These are phyloP conservation scores for Vigna unguiculata DNA, from an alignment of 306 rosid genomes.

Conservation along the genomic window DNA sequence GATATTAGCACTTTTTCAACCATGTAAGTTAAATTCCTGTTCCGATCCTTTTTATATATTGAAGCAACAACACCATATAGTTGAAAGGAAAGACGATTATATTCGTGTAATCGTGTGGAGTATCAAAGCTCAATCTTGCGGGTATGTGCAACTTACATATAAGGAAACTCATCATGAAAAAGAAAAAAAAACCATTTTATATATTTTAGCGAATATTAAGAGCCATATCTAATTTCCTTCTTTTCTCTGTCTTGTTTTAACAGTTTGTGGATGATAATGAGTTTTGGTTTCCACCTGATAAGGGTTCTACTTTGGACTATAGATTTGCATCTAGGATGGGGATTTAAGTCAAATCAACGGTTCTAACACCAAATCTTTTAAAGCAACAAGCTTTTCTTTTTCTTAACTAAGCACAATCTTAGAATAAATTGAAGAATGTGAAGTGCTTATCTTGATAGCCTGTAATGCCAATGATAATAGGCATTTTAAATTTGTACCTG, in stretches of 20 bases:
- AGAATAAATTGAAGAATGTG: background rate
- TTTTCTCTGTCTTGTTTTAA: background rate
- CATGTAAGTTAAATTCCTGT: conserved; percentile 34
- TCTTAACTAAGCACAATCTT: background rate
- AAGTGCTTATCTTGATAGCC: background rate
- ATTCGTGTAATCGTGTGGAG: conserved; percentile 77
- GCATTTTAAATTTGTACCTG: conserved; percentile 8
- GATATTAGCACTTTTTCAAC: conserved; percentile 25
- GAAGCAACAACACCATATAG: conserved; percentile 68
- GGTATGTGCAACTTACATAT: conserved; percentile 54
- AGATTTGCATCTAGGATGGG: conserved; percentile 69
- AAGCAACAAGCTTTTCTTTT: background rate
- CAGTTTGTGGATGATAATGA: conserved; percentile 97
- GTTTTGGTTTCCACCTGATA: conserved; percentile 87
- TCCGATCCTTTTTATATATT: conserved; percentile 59
- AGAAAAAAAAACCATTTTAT: background rate
- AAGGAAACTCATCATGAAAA: conserved; percentile 5
- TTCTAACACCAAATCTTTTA: background rate
- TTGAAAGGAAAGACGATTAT: conserved; percentile 82
- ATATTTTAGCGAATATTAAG: conserved; percentile 17
- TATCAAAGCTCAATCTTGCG: conserved; percentile 79
- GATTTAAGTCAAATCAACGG: background rate
- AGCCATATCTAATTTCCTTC: background rate
- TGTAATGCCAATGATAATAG: background rate
- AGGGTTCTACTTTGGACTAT: conserved; percentile 75